Evolutionary conservation across 768 basidiomycete genomes (phyloP).

Genomic region (Omphalotus guepiniiformis): DNA sequence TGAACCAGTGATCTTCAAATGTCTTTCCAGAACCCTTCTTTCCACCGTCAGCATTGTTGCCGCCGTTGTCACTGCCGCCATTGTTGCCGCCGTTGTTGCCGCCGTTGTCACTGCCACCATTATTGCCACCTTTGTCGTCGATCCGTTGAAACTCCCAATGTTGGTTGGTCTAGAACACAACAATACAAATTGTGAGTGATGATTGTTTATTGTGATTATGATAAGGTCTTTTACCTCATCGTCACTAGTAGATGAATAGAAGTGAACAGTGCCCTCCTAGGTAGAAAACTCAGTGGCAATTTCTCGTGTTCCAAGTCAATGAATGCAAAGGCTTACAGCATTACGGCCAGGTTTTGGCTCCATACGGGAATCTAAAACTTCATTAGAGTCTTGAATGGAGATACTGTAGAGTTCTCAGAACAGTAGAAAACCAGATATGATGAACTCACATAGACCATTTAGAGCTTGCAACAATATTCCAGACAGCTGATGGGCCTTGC

Average conservation of each 20-base stretch:
- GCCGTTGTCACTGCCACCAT: too few relatives aligned
- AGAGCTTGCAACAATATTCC: neutral
- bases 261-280: too few relatives aligned
- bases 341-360: neutral
- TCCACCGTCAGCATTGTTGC: slow-evolving; percentile 1
- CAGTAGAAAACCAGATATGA: neutral
- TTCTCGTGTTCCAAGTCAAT: neutral
- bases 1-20: neutral
- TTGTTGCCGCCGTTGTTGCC: too few relatives aligned
- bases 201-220: too few relatives aligned
- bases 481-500: neutral
- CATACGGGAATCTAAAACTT: neutral
- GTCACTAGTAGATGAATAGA: too few relatives aligned
- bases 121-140: neutral
- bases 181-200: too few relatives aligned
- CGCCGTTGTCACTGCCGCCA: too few relatives aligned
- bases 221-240: too few relatives aligned
- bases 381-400: neutral
- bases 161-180: neutral
- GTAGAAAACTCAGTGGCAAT: neutral
- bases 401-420: neutral
- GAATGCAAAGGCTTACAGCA: neutral
- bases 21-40: slow-evolving; percentile 3
- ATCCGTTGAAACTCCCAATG: neutral
- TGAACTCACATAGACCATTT: neutral